Conservation (phyloP, 2,329 filamentous ascomycete genomes). For the Apiospora rasikravindrae region DNA sequence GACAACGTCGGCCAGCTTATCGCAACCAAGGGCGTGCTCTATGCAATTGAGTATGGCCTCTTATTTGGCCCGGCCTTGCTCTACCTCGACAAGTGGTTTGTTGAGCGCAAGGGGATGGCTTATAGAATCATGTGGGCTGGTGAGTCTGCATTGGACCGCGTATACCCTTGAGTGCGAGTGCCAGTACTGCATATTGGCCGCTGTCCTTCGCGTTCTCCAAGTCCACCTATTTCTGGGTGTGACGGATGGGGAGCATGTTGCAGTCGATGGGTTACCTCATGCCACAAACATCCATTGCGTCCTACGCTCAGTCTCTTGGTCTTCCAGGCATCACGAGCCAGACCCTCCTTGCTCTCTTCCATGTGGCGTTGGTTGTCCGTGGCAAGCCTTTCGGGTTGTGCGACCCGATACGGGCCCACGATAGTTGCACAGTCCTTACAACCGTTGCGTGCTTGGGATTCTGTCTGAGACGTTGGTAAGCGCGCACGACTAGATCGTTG, state of each 20-base stretch:
- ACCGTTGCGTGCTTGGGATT: not conserved
- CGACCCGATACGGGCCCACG: conserved; percentile 8
- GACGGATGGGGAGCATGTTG: conserved; percentile 61
- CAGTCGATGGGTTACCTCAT: conserved; percentile 68
- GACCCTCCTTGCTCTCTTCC: conserved; percentile 57
- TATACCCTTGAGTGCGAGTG: conserved; percentile 44
- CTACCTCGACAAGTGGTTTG: conserved; percentile 64
- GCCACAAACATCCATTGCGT: conserved; percentile 65
- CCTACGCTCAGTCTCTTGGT: conserved; percentile 50
- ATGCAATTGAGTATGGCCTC: conserved; percentile 62
- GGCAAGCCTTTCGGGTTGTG: conserved; percentile 10
- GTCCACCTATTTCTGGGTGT: conserved; percentile 60
- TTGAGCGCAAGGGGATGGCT: conserved; percentile 61
- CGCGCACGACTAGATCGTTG: not conserved
- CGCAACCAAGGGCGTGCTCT: conserved; percentile 65
- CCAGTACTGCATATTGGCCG: conserved; percentile 39
- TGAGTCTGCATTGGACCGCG: conserved; percentile 58
- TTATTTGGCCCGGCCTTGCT: conserved; percentile 52
- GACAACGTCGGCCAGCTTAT: conserved; percentile 51
- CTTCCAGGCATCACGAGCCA: conserved; percentile 42
- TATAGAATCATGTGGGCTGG: conserved; percentile 69
- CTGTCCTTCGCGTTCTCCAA: conserved; percentile 57
- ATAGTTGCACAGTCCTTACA: conserved; percentile 10
- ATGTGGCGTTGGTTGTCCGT: conserved; percentile 34
- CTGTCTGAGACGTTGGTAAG: not conserved